phyloP scores from a whole-genome alignment of 1,284 basidiomycete genomes.

The Sutorius eximius region DNA sequence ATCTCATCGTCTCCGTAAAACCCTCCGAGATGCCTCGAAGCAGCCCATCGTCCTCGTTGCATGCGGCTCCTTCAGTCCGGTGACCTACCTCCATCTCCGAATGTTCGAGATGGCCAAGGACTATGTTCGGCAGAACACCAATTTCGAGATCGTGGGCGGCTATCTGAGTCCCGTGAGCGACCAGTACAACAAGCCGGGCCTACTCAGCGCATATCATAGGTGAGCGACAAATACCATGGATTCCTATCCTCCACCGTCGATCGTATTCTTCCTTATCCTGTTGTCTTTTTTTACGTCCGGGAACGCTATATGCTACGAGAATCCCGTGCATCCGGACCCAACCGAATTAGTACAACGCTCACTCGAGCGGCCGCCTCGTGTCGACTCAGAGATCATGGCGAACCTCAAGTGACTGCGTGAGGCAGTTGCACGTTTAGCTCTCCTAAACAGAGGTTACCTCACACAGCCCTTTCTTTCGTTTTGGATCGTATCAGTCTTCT shows the following conservation, averaged over 20 bases:
- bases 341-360: conserved; percentile 12
- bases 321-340: not conserved
- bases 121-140: conserved; percentile 88
- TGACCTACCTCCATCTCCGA: conserved; percentile 82
- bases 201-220: conserved; percentile 80
- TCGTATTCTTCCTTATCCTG: conserved; percentile 1
- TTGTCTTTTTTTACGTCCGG: not conserved
- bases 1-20: conserved; percentile 56
- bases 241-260: not conserved
- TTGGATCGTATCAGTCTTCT: conserved; percentile 10
- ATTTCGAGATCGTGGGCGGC: conserved; percentile 91
- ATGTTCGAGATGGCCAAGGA: conserved; percentile 99
- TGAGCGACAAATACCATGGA: conserved; percentile 40
- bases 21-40: conserved; percentile 63
- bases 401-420: not conserved
- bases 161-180: conserved; percentile 95
- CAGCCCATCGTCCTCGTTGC: conserved; percentile 76
- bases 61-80: conserved; percentile 80
- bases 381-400: conserved; percentile 4
- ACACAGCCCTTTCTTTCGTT: conserved; percentile 6
- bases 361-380: conserved; percentile 23
- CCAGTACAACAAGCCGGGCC: conserved; percentile 88
- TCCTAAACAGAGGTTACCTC: conserved; percentile 9
- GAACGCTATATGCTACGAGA: conserved; percentile 11
- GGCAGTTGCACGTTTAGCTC: conserved; percentile 3